These are phyloP conservation scores for Verticillium tricorpus DNA, from an alignment of 2,329 filamentous ascomycete genomes.

Conservation along the genomic window DNA sequence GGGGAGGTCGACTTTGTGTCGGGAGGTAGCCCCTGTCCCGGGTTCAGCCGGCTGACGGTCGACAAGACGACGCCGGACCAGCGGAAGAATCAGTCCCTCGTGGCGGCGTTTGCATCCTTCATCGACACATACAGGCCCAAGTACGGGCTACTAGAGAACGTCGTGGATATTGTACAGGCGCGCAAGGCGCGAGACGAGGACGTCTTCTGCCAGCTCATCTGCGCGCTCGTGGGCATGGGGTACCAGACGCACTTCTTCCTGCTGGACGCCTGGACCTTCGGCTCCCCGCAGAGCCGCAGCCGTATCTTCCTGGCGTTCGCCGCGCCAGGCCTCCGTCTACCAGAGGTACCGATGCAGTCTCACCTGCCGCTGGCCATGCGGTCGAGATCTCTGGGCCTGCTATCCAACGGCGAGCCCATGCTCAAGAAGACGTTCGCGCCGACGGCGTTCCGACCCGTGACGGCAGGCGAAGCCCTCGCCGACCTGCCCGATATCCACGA, in stretches of 20 bases:
- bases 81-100: conserved; percentile 67
- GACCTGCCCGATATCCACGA: conserved; percentile 63
- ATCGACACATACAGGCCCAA: conserved; percentile 70
- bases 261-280: conserved; percentile 65
- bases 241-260: conserved; percentile 69
- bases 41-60: conserved; percentile 63
- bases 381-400: conserved; percentile 44
- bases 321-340: conserved; percentile 58
- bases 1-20: conserved; percentile 66
- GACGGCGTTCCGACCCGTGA: conserved; percentile 58
- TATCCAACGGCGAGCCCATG: conserved; percentile 57
- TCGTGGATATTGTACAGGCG: conserved; percentile 56
- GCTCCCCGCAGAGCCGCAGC: conserved; percentile 60
- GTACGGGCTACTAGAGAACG: conserved; percentile 78
- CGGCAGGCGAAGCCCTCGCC: conserved; percentile 44
- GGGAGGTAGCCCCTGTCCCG: conserved; percentile 73
- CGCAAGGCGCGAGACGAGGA: conserved; percentile 48
- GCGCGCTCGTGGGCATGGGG: conserved; percentile 67
- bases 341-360: conserved; percentile 52
- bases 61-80: conserved; percentile 51
- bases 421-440: conserved; percentile 43
- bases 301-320: conserved; percentile 69
- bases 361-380: conserved; percentile 36
- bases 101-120: conserved; percentile 71
- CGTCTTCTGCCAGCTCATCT: conserved; percentile 69